Evolutionary conservation across 768 basidiomycete species (phyloP).

Genomic region (Tylopilus cervinicoccineus): DNA sequence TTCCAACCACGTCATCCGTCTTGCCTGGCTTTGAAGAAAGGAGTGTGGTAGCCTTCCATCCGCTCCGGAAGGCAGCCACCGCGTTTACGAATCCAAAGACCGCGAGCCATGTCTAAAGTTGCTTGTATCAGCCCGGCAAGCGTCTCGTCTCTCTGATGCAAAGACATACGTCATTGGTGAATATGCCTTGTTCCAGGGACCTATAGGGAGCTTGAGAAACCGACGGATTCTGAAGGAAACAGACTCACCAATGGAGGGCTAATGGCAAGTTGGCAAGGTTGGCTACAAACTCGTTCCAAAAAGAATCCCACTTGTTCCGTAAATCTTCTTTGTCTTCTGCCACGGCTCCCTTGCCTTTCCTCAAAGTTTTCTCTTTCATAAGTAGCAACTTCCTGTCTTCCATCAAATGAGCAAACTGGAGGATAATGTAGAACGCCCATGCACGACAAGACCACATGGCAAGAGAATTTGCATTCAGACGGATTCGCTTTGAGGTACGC

Average conservation of each 20-base stretch:
- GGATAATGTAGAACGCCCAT: constrained; percentile 75
- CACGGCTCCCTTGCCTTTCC: constrained; percentile 53
- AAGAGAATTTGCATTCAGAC: constrained; percentile 45
- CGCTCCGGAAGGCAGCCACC: constrained; percentile 58
- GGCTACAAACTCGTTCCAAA: constrained; percentile 66
- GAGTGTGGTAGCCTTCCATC: constrained; percentile 65
- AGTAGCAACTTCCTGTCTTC: constrained; percentile 63
- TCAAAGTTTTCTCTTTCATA: constrained; percentile 50
- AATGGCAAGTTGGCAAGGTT: constrained; percentile 78
- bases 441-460: constrained; percentile 73
- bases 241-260: constrained; percentile 77
- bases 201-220: constrained; percentile 32
- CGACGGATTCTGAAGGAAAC: background rate
- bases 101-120: constrained; percentile 36
- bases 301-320: constrained; percentile 56
- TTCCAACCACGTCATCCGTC: background rate
- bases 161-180: constrained; percentile 57
- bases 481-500: constrained; percentile 38
- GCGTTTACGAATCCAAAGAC: constrained; percentile 47
- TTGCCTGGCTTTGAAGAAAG: constrained; percentile 5
- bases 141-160: background rate
- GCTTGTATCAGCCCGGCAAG: constrained; percentile 9
- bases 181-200: constrained; percentile 66
- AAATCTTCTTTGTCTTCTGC: constrained; percentile 55
- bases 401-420: constrained; percentile 70